Conservation (phyloP, 148 eudicot genomes). For the Diospyros lotus region DNA sequence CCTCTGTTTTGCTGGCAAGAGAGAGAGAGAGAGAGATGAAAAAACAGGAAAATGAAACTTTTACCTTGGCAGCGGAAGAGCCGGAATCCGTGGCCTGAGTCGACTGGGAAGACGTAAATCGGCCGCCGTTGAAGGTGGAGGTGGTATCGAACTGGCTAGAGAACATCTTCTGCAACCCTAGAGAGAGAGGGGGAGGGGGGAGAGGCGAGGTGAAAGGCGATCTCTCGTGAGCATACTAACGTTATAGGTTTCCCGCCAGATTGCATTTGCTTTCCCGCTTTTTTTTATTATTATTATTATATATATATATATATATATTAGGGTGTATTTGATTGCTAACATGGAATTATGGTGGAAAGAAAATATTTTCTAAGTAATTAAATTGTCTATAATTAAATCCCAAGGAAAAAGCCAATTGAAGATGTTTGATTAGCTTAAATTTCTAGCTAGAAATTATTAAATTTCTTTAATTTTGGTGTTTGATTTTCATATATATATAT, state of each 20-base stretch:
- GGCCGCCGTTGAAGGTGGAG: constrained; percentile 42
- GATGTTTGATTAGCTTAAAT: too few relatives aligned
- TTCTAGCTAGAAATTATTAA: too few relatives aligned
- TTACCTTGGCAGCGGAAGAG: constrained; percentile 50
- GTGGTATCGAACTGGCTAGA: constrained; percentile 46
- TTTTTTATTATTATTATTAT: too few relatives aligned
- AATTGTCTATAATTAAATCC: too few relatives aligned
- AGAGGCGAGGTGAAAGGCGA: constrained; percentile 8
- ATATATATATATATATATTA: too few relatives aligned
- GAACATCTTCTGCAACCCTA: constrained; percentile 29
- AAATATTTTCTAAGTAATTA: too few relatives aligned
- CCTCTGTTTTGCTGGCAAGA: not conserved
- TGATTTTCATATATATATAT: too few relatives aligned
- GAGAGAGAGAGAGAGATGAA: not conserved
- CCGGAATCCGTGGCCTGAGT: constrained; percentile 38
- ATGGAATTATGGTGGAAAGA: too few relatives aligned
- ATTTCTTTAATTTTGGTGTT: too few relatives aligned
- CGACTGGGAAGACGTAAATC: constrained; percentile 58
- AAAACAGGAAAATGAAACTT: not conserved
- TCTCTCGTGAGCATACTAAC: not conserved
- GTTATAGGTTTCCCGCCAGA: constrained; percentile 41
- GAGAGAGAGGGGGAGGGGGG: constrained; percentile 8
- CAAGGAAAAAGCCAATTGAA: too few relatives aligned
- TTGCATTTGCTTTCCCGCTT: constrained; percentile 23
- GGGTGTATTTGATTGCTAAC: too few relatives aligned